Base-by-base conservation (phyloP, 2,329 filamentous ascomycete genomes). In the Pseudogymnoascus sp. region DNA sequence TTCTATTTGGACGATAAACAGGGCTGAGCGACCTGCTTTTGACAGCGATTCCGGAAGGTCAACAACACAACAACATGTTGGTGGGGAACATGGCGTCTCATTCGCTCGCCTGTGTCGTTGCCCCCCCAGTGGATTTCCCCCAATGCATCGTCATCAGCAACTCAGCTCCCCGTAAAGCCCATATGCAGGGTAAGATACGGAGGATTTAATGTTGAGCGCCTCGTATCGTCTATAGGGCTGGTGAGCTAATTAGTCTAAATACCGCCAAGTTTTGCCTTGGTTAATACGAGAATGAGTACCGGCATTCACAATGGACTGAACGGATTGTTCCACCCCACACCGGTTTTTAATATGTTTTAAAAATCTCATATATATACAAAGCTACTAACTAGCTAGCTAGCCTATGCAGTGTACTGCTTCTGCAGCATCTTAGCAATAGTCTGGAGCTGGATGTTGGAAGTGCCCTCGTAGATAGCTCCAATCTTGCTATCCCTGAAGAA, bases 401-500 rank as follows among this genome's bases (percentile, higher is more conserved):
- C 58, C 7, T 76, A 88, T 65, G 76, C 77, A 21, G 86, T 88
- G 71, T 89, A 90, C 72, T 85, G 78, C 77, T 84, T 87, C 77
- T 90, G 88, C 73, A 90, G 73, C 67, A 86, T 71, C 78, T 87
- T 88, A 31, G 85, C 87, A 75, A 90, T 90, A 3, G 88, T 90
- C 70, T 83, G 83, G 70, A 90, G 72, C 83, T 88, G 86, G 63
- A 88, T 88, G 73, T 88, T 88, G 77, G 88, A 91, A 62, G 90
- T 93, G 33, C 95, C 95, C 80, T 97, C 93, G 75, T 97, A 97
- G 69, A 97, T 97, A 67, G 92, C 92, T 8, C 95, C 95, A 72
- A 99, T 99, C 88, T 97, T 99, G 82, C 90, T 95, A 75, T 99
- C 95, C 55, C 95, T 83, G 83, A 89, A 99, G 80, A 88, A 97